phyloP scores from a whole-genome alignment of 208 protist genomes.

The Blechomonas ayalai region DNA sequence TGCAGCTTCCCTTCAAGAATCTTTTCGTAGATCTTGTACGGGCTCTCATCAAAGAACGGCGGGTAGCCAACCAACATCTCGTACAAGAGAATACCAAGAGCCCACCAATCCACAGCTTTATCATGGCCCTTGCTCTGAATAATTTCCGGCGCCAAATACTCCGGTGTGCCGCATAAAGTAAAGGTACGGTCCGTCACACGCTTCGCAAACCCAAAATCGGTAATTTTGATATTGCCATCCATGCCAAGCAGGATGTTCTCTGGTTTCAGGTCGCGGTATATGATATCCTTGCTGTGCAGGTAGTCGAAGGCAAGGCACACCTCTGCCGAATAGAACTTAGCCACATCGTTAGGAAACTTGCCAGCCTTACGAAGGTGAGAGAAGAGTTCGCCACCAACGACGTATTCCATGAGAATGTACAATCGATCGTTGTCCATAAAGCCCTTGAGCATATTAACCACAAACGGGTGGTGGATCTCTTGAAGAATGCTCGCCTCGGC shows the following conservation, averaged over 20 bases:
- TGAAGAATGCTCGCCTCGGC: conserved; percentile 92
- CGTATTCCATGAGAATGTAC: conserved; percentile 93
- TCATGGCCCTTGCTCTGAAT: conserved; percentile 79
- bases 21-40: conserved; percentile 90
- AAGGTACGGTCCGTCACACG: conserved; percentile 72
- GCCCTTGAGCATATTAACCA: conserved; percentile 93
- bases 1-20: conserved; percentile 77
- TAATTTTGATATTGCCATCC: conserved; percentile 84
- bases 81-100: conserved; percentile 86
- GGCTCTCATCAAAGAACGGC: conserved; percentile 90
- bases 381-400: conserved; percentile 90
- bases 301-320: conserved; percentile 82
- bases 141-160: conserved; percentile 85
- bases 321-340: conserved; percentile 92
- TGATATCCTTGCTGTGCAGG: conserved; percentile 71
- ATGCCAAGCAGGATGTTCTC: conserved; percentile 82
- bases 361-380: conserved; percentile 88
- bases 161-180: conserved; percentile 77
- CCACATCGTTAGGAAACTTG: conserved; percentile 88
- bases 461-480: conserved; percentile 91
- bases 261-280: conserved; percentile 88
- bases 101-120: conserved; percentile 88
- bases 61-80: conserved; percentile 88
- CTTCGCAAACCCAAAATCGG: conserved; percentile 88
- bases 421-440: conserved; percentile 93